A percentile compares a stretch with the other conserved stretches of the same genome.
Evolutionary conservation across 441 rosid species (phyloP).

Genomic region (Sinapis alba): DNA sequence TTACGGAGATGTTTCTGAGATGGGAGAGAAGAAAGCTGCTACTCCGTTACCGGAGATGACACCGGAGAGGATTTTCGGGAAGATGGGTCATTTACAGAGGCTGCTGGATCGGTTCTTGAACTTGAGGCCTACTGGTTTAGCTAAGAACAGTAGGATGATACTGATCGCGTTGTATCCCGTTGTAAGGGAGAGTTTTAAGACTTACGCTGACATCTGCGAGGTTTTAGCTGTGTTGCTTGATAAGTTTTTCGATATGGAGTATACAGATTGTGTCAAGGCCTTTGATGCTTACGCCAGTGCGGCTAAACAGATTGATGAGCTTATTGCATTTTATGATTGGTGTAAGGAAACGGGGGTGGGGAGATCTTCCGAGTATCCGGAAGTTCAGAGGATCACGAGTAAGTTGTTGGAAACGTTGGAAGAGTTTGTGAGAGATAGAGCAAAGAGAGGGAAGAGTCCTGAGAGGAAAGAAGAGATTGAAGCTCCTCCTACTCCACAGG

Average conservation of each 20-base stretch:
- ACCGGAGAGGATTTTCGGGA: conserved; percentile 75
- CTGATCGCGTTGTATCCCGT: conserved; percentile 50
- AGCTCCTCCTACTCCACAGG: conserved; percentile 33
- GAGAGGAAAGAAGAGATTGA: conserved; percentile 48
- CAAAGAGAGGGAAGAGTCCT: conserved; percentile 48
- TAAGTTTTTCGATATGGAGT: conserved; percentile 48
- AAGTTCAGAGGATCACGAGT: conserved; percentile 54
- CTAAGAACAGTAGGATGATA: too few relatives aligned
- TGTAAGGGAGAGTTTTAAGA: conserved; percentile 58
- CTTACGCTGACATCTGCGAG: conserved; percentile 57
- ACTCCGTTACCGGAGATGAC: conserved; percentile 89
- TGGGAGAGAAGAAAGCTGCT: conserved; percentile 46
- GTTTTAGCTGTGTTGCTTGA: conserved; percentile 53
- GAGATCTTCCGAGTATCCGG: too few relatives aligned
- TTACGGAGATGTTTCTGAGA: conserved; percentile 77
- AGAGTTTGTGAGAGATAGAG: conserved; percentile 54
- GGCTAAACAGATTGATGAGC: too few relatives aligned
- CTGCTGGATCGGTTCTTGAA: too few relatives aligned
- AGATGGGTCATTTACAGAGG: too few relatives aligned
- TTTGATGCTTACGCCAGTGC: too few relatives aligned
- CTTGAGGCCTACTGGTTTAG: too few relatives aligned
- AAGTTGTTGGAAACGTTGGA: conserved; percentile 58
- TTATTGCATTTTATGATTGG: too few relatives aligned
- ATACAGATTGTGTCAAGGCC: too few relatives aligned
- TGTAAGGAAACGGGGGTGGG: too few relatives aligned